Base-by-base conservation (phyloP, 2,329 filamentous ascomycete species). In the Trichoderma sp. region DNA sequence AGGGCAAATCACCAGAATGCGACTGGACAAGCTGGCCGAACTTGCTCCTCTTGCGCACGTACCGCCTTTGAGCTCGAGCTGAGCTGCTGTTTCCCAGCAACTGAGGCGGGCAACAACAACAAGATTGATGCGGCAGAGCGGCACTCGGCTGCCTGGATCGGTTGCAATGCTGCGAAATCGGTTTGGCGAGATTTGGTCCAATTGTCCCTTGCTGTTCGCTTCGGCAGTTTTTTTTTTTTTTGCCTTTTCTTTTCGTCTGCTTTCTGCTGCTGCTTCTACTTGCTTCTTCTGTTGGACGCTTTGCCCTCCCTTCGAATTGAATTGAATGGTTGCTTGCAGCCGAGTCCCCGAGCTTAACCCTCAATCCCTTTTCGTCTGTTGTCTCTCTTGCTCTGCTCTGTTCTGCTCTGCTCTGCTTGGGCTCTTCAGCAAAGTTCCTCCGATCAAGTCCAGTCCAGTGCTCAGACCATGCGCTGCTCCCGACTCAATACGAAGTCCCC, bases 391-490 rank as follows among this genome's bases (percentile, higher is more conserved):
- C 39, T 47, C 11, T 14, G 47, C 43, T 36, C 15, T 43, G 32
- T 11, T 34, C 32, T 43, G 36, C 15, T 39, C 36, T 39, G 36
- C 36, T 43, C 36, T 39, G 36, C 36, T 43, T 43, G 36, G 36
- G 36, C 36, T 66, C 63, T 66, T 66, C 30, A 47, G 51, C 69
- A 71, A 51, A 47, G 12, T 65, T 36, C 26, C 24, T 39, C 24
- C 24, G 32, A 43, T 47, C 36, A 60, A 34, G 36, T 39, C 36
- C 2, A 39, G 36, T 43, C 36, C 36, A 34, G 32, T 32, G 69
- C 69, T 71, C 69, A 71, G 62, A 34, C 70, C 70, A 61, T 67
- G 62, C 61, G 36, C 53, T 70, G 67, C 57, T 26, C 57, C 67
- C 39, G 53, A 28, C 61, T 28, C 58, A 56, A 66, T 53, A 56